Base-by-base conservation (phyloP, 176 grass and related monocot genomes). In the Triticum dicoccoides region DNA sequence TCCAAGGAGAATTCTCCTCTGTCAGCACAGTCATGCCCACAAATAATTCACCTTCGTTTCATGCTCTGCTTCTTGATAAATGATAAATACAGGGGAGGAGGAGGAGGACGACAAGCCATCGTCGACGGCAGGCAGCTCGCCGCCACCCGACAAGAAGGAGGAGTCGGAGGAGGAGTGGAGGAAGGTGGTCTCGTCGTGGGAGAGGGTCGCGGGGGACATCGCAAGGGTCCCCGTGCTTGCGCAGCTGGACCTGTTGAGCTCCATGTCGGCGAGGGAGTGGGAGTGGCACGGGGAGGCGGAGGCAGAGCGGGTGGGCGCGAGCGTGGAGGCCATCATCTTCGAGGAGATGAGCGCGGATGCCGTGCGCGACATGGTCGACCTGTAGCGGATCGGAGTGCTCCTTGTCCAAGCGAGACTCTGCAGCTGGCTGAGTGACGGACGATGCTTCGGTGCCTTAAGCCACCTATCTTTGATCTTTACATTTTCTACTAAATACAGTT, bases 291-390 rank as follows among this genome's bases (percentile, higher is more conserved):
- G 76, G 23, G 78, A 73, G 11, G 37, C 76, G 30, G 90, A 96
- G 54, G 83, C 29, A 4, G 8, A 27, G 76, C 77, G 35, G 35
- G 85, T 96, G 21, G 92, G 87, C 24, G 54, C 12, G 32, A 87
- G 83, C 83, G 78, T 99, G 33, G 94, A 96, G 87, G 81, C 75
- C 78, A 73, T 94, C 6, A 93, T 99, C 80, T 96, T 99, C 39
- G 97, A 93, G 75, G 97, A 98, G 23, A 84, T 98, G 23, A 88
- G 86, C 64, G 79, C 70, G 68, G 96, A 99, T 81, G 83, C 84
- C 54, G 81, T 94, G 62, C 12, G 69, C 2, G 92, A 91, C 49
- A 80, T 99, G 69, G 47, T 98, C 23, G 18, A 58, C 2, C 52
- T 58, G 6, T 21, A 20, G 51, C 2, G 0, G 20, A 8, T 58